A percentile compares a stretch with the other conserved stretches of the same genome.
Evolutionary conservation across 331 rosid genomes (phyloP).

Genomic region (Erythrophleum ivorense): DNA sequence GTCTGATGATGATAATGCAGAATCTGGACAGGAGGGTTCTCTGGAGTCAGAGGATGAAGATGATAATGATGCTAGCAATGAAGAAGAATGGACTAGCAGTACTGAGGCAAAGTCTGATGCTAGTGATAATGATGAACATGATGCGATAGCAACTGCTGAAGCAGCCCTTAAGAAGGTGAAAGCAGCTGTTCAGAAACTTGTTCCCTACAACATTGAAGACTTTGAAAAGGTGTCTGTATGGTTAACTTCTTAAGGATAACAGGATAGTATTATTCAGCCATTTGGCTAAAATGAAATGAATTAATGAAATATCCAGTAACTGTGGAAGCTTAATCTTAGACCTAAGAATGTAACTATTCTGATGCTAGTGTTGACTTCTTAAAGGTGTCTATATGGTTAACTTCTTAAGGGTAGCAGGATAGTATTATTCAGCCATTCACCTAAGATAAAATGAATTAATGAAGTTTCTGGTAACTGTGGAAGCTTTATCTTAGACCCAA

Average conservation of each 20-base stretch:
- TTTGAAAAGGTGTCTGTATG: conserved; percentile 62
- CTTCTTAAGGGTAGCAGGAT: neutral
- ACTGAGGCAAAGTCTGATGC: conserved; percentile 76
- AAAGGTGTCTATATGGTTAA: neutral
- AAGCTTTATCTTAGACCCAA: conserved; percentile 1
- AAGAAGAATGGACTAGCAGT: conserved; percentile 87
- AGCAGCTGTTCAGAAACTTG: conserved; percentile 81
- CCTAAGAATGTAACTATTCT: conserved; percentile 1
- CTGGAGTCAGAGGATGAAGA: conserved; percentile 82
- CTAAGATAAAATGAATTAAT: conserved; percentile 7
- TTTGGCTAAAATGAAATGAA: conserved; percentile 1
- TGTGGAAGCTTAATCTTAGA: neutral
- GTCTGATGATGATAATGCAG: conserved; percentile 76
- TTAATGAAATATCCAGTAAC: conserved; percentile 13
- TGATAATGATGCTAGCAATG: conserved; percentile 72
- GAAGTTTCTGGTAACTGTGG: conserved; percentile 5
- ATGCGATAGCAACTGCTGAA: conserved; percentile 65
- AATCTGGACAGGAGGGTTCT: conserved; percentile 67
- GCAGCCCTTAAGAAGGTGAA: conserved; percentile 84
- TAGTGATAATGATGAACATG: conserved; percentile 82
- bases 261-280: neutral
- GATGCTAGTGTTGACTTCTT: conserved; percentile 2
- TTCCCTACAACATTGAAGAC: conserved; percentile 65
- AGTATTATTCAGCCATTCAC: neutral
- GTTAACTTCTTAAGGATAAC: conserved; percentile 30